phyloP scores from a whole-genome alignment of 805 yeast genomes.

The Cyberlindnera euphorbiiphila region DNA sequence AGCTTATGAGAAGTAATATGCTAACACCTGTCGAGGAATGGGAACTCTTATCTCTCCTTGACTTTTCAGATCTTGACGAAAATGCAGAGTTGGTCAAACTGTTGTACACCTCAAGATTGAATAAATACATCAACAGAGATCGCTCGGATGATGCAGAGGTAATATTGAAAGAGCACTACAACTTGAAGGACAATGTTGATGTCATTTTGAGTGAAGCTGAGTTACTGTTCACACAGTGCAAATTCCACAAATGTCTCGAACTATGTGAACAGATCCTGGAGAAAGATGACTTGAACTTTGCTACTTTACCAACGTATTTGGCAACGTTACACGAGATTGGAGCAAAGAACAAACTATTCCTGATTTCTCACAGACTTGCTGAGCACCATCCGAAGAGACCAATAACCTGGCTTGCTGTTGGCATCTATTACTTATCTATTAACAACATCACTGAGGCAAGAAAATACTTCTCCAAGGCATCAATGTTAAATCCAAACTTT shows the following conservation, averaged over 20 bases:
- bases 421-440: constrained; percentile 78
- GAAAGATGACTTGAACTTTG: constrained; percentile 67
- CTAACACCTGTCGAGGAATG: constrained; percentile 85
- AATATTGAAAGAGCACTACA: constrained; percentile 66
- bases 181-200: constrained; percentile 65
- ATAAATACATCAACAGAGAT: constrained; percentile 62
- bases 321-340: constrained; percentile 84
- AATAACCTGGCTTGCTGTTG: constrained; percentile 90
- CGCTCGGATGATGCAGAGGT: constrained; percentile 62
- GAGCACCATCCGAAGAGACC: constrained; percentile 78
- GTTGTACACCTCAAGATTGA: constrained; percentile 70
- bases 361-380: constrained; percentile 80
- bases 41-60: constrained; percentile 62
- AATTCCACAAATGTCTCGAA: constrained; percentile 69
- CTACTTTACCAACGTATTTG: constrained; percentile 71
- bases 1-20: constrained; percentile 65
- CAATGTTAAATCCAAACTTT: constrained; percentile 81
- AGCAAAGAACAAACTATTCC: constrained; percentile 73
- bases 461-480: constrained; percentile 82
- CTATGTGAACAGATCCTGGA: constrained; percentile 56
- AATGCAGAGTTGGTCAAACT: constrained; percentile 77
- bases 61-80: constrained; percentile 71
- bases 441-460: constrained; percentile 78
- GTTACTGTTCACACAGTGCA: constrained; percentile 66
- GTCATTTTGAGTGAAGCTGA: constrained; percentile 67